These are phyloP conservation scores for Aspergillus sp. DNA, from an alignment of 2,329 filamentous ascomycete genomes.

Conservation along the genomic window DNA sequence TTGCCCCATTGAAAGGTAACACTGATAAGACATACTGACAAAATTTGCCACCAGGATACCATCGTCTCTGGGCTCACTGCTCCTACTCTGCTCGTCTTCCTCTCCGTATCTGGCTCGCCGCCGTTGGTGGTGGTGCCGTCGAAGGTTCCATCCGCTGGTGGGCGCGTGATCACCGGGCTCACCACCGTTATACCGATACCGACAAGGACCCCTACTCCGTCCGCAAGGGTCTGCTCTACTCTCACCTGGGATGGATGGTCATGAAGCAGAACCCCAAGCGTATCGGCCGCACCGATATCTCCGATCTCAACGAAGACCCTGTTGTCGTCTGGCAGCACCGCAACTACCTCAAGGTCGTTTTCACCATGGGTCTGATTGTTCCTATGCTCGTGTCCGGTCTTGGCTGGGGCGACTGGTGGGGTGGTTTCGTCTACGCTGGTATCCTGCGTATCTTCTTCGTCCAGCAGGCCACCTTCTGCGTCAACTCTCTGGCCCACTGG, in stretches of 20 bases:
- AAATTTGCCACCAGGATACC: slow-evolving; percentile 58
- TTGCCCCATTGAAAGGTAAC: neutral
- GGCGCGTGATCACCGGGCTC: slow-evolving; percentile 81
- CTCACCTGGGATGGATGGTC: slow-evolving; percentile 86
- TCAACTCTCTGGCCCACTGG: slow-evolving; percentile 90
- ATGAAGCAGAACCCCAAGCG: slow-evolving; percentile 92
- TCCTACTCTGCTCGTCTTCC: slow-evolving; percentile 77
- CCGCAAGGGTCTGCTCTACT: slow-evolving; percentile 83
- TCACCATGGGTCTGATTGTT: slow-evolving; percentile 75
- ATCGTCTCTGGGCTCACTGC: slow-evolving; percentile 83
- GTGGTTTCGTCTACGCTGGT: slow-evolving; percentile 81
- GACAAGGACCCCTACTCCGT: slow-evolving; percentile 91
- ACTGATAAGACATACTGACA: slow-evolving; percentile 7
- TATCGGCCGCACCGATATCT: slow-evolving; percentile 84
- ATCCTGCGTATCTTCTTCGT: slow-evolving; percentile 87
- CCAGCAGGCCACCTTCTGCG: slow-evolving; percentile 89
- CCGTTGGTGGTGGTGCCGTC: slow-evolving; percentile 78
- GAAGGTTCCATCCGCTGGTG: slow-evolving; percentile 88
- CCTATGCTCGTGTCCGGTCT: slow-evolving; percentile 75
- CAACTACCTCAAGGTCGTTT: slow-evolving; percentile 78
- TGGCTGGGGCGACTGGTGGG: slow-evolving; percentile 77
- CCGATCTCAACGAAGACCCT: slow-evolving; percentile 81
- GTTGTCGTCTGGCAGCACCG: slow-evolving; percentile 87
- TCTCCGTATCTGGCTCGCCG: slow-evolving; percentile 79
- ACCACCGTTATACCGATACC: slow-evolving; percentile 90